Percentiles rank a stretch among this genome's conserved stretches.
Evolutionary conservation across 192 early-diverging fungal species (phyloP).

Genomic region (Entophlyctis helioformis): DNA sequence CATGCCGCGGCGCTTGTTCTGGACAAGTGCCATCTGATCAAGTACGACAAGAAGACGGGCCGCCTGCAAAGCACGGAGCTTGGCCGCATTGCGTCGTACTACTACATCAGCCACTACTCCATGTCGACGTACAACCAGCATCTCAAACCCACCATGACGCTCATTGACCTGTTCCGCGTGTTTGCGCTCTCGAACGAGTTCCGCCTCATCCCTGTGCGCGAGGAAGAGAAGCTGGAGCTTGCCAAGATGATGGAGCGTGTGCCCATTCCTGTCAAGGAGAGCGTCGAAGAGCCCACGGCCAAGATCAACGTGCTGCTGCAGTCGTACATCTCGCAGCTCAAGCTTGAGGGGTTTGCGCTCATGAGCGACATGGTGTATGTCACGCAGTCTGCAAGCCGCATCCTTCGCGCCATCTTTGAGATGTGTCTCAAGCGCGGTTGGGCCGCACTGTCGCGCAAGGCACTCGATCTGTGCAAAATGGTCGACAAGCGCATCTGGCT

Average conservation of each 20-base stretch:
- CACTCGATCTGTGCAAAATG: conserved; percentile 93
- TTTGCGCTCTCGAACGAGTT: conserved; percentile 89
- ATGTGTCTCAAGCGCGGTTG: conserved; percentile 88
- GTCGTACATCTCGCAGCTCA: conserved; percentile 88
- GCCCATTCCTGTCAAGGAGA: conserved; percentile 91
- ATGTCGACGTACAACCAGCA: conserved; percentile 93
- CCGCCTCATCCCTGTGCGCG: conserved; percentile 84
- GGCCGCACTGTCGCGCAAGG: conserved; percentile 79
- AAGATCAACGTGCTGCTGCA: conserved; percentile 94
- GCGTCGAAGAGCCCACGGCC: conserved; percentile 76
- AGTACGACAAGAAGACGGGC: conserved; percentile 90
- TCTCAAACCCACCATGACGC: conserved; percentile 77
- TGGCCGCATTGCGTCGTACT: conserved; percentile 92
- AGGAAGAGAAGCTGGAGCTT: conserved; percentile 89
- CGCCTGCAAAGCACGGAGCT: conserved; percentile 80
- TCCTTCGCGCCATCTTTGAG: conserved; percentile 94
- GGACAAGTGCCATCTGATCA: conserved; percentile 86
- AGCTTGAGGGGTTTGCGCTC: conserved; percentile 86
- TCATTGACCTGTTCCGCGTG: conserved; percentile 80
- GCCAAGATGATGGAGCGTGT: conserved; percentile 81
- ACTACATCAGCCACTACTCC: conserved; percentile 84
- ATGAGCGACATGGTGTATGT: conserved; percentile 98
- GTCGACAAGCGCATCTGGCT: conserved; percentile 93
- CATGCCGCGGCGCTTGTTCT: conserved; percentile 76
- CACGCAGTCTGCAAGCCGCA: conserved; percentile 86